Evolutionary conservation across 139 green algal genomes (phyloP).

Genomic region (Eudorina sp.): DNA sequence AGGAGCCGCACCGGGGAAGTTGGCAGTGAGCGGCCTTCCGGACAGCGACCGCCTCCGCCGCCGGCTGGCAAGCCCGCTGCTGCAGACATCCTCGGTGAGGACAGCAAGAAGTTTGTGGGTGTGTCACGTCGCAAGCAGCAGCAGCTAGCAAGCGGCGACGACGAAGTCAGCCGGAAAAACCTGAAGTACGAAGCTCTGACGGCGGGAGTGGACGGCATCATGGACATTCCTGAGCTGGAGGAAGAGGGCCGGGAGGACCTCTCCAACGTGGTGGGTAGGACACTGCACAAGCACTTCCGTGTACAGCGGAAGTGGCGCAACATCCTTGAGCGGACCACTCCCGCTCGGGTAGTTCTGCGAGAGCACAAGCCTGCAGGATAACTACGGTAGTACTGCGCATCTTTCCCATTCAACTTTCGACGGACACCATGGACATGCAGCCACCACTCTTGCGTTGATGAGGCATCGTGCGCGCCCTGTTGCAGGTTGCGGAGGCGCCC

Average conservation of each 20-base stretch:
- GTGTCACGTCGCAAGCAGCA: conserved; percentile 63
- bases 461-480: no score
- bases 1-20: background rate
- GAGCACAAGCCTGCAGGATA: no score
- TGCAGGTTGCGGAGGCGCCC: conserved; percentile 65
- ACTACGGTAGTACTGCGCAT: no score
- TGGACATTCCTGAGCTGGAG: conserved; percentile 71
- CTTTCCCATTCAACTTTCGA: no score
- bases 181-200: conserved; percentile 54
- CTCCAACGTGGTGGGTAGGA: conserved; percentile 55
- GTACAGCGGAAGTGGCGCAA: no score
- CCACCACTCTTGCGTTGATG: no score
- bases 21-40: background rate
- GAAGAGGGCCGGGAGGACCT: conserved; percentile 73
- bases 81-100: background rate
- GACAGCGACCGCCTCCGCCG: background rate
- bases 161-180: conserved; percentile 45
- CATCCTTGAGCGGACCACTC: no score
- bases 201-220: conserved; percentile 37
- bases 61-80: background rate
- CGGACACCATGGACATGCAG: no score
- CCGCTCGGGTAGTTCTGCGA: no score
- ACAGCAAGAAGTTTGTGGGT: conserved; percentile 47
- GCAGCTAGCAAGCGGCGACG: conserved; percentile 54
- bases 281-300: no score